Evolutionary conservation across 202 grass and related monocot species (phyloP), one percentile per base, ranked within the genome.

Genomic region (Brachypodium distachyon): DNA sequence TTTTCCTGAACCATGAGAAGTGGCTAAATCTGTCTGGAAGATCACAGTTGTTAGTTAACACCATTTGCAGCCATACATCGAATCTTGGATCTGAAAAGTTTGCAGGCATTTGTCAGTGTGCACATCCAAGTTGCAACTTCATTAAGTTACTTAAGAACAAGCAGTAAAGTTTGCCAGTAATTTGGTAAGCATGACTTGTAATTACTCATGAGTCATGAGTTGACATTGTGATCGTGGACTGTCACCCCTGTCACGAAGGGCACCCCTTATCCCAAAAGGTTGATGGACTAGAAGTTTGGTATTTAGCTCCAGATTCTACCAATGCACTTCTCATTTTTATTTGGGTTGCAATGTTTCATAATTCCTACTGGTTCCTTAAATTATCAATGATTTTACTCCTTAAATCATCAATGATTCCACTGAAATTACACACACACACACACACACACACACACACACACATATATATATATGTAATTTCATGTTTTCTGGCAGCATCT

Each of bases 401-500:
- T n/a, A n/a, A n/a, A n/a, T n/a, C n/a, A n/a, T n/a, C n/a, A n/a
- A n/a, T n/a, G n/a, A n/a, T n/a, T n/a, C n/a, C n/a, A n/a, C n/a
- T n/a, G n/a, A n/a, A n/a, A n/a, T n/a, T n/a, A n/a, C n/a, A n/a
- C n/a, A n/a, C n/a, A n/a, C n/a, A n/a, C n/a, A n/a, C n/a, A n/a
- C n/a, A n/a, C n/a, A n/a, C n/a, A n/a, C n/a, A n/a, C n/a, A n/a
- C n/a, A n/a, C n/a, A n/a, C n/a, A n/a, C n/a, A n/a, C n/a, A n/a
- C n/a, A n/a, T n/a, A n/a, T n/a, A n/a, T n/a, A n/a, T 1, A 6
- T 70, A 44, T 81, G 34, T 70, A 31, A 70, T 21, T 29, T 56
- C 54, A 80, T n/a, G 48, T 73, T 31, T 28, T 60, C 37, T 74
- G 73, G 76, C 76, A 84, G 86, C 61, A 61, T 40, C 52, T 75